Evolutionary conservation across 2,329 filamentous ascomycete species (phyloP), one percentile per base, ranked within the genome.

Genomic region (Fonsecaea pedrosoi): DNA sequence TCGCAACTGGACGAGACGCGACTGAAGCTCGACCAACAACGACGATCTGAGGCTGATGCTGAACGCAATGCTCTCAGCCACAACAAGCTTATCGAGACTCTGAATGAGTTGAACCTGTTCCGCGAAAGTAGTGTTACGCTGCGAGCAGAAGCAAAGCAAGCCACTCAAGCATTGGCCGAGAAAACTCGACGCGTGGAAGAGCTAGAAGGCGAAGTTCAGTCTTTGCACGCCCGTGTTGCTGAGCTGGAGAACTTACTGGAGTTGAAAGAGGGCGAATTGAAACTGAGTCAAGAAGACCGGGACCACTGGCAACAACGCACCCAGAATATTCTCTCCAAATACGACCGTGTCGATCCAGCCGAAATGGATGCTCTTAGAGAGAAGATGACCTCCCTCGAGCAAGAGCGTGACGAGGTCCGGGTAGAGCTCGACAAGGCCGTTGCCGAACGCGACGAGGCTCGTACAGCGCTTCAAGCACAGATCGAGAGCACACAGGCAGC

Each of bases 281-380:
- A 91, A 74, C 86, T 97, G 70, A 85, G 98, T 9, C 91, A 96
- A 71, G 91, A 95, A 74, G 94, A 98, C 76, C 90, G 95, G 15
- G 94, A 98, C 76, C 88, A 92, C 65, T 97, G 94, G 92, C 93
- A 97, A 79, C 94, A 97, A 82, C 90, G 95, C 30, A 96, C 93
- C 1, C 93, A 98, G 76, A 92, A 96, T 73, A 97, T 99, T 69
- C 86, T 99, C 59, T 93, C 92, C 71, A 97, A 97, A 77, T 97
- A 98, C 75, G 94, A 97, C 72, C 92, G 94, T 64, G 92, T 96
- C 60, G 95, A 99, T 75, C 94, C 95, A 53, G 92, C 92, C 2
- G 94, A 98, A 75, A 86, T 97, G 76, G 94, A 98, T 73, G 89
- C 90, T 67, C 85, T 99, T 65, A 97, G 95, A 81, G 88, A 91